Base-by-base conservation (phyloP, 2,329 filamentous ascomycete species). In the Colletotrichum coccodes region DNA sequence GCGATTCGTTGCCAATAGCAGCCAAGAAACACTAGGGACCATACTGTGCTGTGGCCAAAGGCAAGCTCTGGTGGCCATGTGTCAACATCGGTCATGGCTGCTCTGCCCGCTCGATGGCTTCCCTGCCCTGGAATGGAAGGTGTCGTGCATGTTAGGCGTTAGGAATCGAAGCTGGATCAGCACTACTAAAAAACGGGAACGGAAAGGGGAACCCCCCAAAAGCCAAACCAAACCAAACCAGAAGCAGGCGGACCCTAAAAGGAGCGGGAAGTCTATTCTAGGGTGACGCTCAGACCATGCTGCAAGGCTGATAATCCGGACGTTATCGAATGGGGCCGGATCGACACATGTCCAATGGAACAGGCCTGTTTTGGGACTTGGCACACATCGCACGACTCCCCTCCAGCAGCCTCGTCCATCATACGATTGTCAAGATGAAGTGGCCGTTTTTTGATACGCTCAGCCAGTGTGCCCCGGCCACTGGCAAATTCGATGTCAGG, bases 401-500 rank as follows among this genome's bases (percentile, higher is more conserved):
- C 76, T 77, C 74, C 32, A 71, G 65, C 73, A 80, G 79, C 78
- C 78, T 80, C 71, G 78, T 67, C 61, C 73, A 80, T 80, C 78
- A 79, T 80, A 80, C 78, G 79, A 80, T 79, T 74, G 61, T 71
- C 52, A 61, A 67, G 56, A 70, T 64, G 67, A 70, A 68, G 58
- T 67, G 60, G 56, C 54, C 61, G 61, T 67, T 66, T 72, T 71
- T 69, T 68, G 68, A 68, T 42, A 64, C 70, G 53, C 47, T 50
- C 64, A 46, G 42, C 54, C 60, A 56, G 60, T 63, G 46, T 70
- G 60, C 70, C 62, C 63, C 53, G 66, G 63, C 61, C 62, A 64
- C 58, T 71, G 68, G 64, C 60, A 59, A 58, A 71, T 52, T 56
- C 59, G 53, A 65, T 40, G 71, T 72, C 71, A 72, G 71, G 65